Base-by-base conservation (phyloP, 2,329 filamentous ascomycete species). In the Ophiostoma sp. region DNA sequence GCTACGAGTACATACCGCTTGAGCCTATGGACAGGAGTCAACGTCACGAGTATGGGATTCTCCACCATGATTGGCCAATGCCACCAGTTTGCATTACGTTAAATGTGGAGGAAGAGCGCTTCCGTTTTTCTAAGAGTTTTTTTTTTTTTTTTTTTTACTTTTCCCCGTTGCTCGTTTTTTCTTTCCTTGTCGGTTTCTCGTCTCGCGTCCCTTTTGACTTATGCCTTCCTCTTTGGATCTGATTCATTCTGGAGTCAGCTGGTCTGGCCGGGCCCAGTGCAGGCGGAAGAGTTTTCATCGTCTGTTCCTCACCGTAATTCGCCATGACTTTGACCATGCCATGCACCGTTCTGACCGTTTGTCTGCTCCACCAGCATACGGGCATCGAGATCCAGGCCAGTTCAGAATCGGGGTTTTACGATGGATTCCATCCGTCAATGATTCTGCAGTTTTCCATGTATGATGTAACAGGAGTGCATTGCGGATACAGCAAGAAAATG, bases 161-260 rank as follows among this genome's bases (percentile, higher is more conserved):
- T 27, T 27, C 27, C 27, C 27, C 27, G 27, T 27, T 27, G 27
- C 27, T 27, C 27, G 27, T 27, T 27, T 27, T 27, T 27, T 27
- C 27, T 27, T 27, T 27, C 27, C 27, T 27, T 27, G 27, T 27
- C 27, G 27, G 27, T 27, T 27, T 27, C 27, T 27, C 27, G 27
- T 27, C 27, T 27, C 27, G 27, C 27, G 27, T 27, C 27, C 27
- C 27, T 27, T 27, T 27, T 27, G 27, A 27, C 49, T 11, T 6
- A 9, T 55, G 49, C 49, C 49, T 55, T 55, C 49, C 49, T 55
- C 49, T 55, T 55, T 55, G 9, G 49, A 27, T 55, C 49, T n/a
- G 18, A 55, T 9, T 55, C 55, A 36, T 47, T 65, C 41, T 40
- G 42, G 44, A 36, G 69, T 72, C 70, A 70, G 66, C 66, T 71